Evolutionary conservation across 1,284 basidiomycete genomes (phyloP).

Genomic region (Ceratobasidium sp.): DNA sequence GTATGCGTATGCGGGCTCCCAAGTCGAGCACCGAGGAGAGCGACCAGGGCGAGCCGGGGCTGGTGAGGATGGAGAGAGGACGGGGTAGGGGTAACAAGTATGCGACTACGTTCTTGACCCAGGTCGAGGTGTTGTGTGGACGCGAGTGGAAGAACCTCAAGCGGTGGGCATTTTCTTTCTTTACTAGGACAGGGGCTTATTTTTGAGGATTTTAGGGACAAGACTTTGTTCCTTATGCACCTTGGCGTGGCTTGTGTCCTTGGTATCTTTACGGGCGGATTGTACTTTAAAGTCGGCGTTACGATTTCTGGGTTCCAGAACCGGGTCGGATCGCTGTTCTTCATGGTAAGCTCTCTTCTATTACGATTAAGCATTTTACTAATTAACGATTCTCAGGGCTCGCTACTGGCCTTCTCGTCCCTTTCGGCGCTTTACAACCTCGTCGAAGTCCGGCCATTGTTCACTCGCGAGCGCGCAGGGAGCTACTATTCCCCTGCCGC

Average conservation of each 20-base stretch:
- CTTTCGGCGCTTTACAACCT: constrained; percentile 87
- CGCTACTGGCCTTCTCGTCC: constrained; percentile 85
- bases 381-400: constrained; percentile 58
- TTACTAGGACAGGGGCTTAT: not conserved
- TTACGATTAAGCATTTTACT: not conserved
- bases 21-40: not conserved
- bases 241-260: constrained; percentile 68
- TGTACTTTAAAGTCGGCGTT: constrained; percentile 49
- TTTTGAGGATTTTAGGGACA: constrained; percentile 62
- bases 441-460: constrained; percentile 78
- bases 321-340: constrained; percentile 88
- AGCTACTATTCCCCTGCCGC: constrained; percentile 83
- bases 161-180: constrained; percentile 54
- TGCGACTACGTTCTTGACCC: constrained; percentile 82
- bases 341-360: constrained; percentile 65
- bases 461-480: constrained; percentile 84
- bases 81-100: constrained; percentile 49
- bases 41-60: not conserved
- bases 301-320: constrained; percentile 93
- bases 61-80: constrained; percentile 28
- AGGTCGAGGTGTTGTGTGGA: constrained; percentile 76
- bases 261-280: constrained; percentile 76
- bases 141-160: constrained; percentile 83
- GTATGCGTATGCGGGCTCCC: no score
- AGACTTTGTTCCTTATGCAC: constrained; percentile 81